These are phyloP conservation scores for Luffa acutangula DNA, from an alignment of 306 rosid genomes.

Conservation along the genomic window DNA sequence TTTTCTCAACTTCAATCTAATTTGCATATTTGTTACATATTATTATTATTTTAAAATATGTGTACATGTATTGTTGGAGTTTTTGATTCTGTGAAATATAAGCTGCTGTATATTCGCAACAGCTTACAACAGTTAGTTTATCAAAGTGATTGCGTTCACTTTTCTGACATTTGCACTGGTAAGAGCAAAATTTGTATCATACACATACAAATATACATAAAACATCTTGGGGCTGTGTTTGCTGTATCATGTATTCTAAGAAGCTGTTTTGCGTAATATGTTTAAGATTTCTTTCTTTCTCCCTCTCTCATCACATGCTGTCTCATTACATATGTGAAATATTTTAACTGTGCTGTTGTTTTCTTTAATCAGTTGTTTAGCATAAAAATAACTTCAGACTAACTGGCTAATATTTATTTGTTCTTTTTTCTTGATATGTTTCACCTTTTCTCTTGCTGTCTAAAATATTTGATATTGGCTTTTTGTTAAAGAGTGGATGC, in stretches of 20 bases:
- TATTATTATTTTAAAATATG: neutral
- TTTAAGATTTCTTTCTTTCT: neutral
- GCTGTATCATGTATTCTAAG: neutral
- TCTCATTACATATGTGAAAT: neutral
- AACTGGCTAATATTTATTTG: neutral
- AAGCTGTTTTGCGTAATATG: neutral
- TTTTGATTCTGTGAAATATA: neutral
- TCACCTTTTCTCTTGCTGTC: neutral
- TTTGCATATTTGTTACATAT: neutral
- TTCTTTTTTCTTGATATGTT: neutral
- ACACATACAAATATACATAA: neutral
- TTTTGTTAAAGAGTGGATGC: slow-evolving; percentile 51
- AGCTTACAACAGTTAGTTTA: neutral
- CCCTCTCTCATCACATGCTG: neutral
- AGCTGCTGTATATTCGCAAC: neutral
- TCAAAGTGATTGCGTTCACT: neutral
- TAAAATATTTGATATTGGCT: slow-evolving; percentile 15
- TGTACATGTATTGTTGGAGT: neutral
- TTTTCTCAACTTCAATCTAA: neutral
- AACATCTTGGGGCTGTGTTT: neutral
- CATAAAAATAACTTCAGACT: neutral
- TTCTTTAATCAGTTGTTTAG: neutral
- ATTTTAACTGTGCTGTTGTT: neutral
- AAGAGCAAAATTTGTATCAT: neutral
- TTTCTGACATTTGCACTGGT: neutral